Evolutionary conservation across 495 filamentous ascomycete species (phyloP).

Genomic region (Penicillium arizonense): DNA sequence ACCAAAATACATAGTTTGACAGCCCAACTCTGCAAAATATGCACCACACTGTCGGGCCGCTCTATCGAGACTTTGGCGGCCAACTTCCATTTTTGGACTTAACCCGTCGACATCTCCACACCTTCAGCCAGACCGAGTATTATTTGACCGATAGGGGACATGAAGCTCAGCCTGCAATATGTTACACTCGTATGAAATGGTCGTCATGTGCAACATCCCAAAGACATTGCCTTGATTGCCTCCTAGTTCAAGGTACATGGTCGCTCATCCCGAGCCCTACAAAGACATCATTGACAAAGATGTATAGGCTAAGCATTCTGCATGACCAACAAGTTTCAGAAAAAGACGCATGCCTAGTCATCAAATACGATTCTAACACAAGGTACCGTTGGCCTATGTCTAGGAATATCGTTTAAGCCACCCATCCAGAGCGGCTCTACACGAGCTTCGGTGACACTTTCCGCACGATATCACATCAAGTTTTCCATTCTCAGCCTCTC

Average conservation of each 20-base stretch:
- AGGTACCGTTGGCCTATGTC: not conserved
- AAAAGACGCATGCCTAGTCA: slow-evolving; percentile 23
- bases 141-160: not conserved
- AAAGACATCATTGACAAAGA: not conserved
- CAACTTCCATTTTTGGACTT: not conserved
- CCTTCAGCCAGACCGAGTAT: not conserved
- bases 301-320: not conserved
- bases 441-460: slow-evolving; percentile 14
- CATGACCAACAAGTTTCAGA: slow-evolving; percentile 7
- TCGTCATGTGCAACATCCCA: not conserved
- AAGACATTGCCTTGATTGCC: not conserved
- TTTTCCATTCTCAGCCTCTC: not conserved
- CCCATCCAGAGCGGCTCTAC: not conserved
- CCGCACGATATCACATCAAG: not conserved
- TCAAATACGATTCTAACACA: not conserved
- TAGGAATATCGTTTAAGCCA: slow-evolving; percentile 11
- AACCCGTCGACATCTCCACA: not conserved
- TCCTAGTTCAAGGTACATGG: no score
- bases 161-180: no score
- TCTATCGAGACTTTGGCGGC: no score
- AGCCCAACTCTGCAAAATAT: not conserved
- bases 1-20: not conserved
- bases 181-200: not conserved
- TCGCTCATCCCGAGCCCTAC: not conserved
- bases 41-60: not conserved